Evolutionary conservation across 2,329 filamentous ascomycete genomes (phyloP).

Genomic region (Penicillium psychrosexuale): DNA sequence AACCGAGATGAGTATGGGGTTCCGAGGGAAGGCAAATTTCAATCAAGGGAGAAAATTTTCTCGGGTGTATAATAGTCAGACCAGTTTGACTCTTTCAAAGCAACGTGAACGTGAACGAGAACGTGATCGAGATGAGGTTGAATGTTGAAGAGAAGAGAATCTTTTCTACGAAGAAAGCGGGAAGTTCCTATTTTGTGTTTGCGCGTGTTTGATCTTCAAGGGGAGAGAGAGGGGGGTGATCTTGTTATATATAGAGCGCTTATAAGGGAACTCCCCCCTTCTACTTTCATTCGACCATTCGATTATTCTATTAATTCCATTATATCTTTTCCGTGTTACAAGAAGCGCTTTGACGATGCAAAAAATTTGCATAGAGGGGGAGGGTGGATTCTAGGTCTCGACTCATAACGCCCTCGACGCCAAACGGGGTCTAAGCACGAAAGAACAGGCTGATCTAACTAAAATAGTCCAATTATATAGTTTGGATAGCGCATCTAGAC

Average conservation of each 20-base stretch:
- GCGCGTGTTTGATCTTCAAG: conserved; percentile 23
- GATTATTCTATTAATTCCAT: background rate
- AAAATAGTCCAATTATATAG: background rate
- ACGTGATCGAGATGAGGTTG: conserved; percentile 12
- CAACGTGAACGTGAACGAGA: conserved; percentile 1
- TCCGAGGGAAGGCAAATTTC: conserved; percentile 7
- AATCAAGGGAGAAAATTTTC: conserved; percentile 25
- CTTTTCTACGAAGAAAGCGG: conserved; percentile 24
- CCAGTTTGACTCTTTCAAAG: conserved; percentile 5
- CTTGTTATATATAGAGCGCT: conserved; percentile 18
- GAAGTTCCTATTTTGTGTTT: conserved; percentile 26
- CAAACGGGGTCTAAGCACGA: conserved; percentile 11
- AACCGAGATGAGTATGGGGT: conserved; percentile 3
- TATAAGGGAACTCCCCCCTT: background rate
- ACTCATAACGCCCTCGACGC: conserved; percentile 6
- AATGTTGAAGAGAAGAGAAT: conserved; percentile 20
- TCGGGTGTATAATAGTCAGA: conserved; percentile 1
- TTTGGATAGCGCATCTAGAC: background rate
- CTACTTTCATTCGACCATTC: background rate
- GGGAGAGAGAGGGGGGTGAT: background rate
- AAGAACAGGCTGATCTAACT: conserved; percentile 2
- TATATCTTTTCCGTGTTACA: background rate
- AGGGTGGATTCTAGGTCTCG: conserved; percentile 5
- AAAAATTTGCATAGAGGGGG: conserved; percentile 5
- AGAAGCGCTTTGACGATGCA: conserved; percentile 2